Base-by-base conservation (phyloP, 2,329 filamentous ascomycete species). In the Fusarium sp. region DNA sequence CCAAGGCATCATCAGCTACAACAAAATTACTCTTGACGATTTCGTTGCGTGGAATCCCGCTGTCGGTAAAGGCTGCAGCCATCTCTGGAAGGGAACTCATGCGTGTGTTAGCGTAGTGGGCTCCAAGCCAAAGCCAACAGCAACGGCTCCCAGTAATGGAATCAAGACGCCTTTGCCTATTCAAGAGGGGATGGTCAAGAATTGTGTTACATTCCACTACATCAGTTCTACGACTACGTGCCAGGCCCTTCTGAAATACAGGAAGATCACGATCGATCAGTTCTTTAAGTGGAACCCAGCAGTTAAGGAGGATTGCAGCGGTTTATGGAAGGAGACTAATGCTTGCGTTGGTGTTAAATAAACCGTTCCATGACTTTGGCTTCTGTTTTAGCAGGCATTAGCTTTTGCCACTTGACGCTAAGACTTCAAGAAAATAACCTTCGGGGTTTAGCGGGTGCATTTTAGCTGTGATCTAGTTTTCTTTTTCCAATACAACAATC, bases 11-110 rank as follows among this genome's bases (percentile, higher is more conserved):
- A 18, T 50, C 3, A 21, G 41, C 25, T 62, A 58, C 10, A 43
- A 58, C 13, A 62, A 62, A 18, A 62, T 62, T 11, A 20, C 54
- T 1, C 32, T 62, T 10, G 20, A 40, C 13, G 43, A 62, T 6
- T 62, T 58, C 14, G 12, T 43, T 10, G 42, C 41, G 14, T 60
- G 42, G 57, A 60, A 60, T 18, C 18, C 57, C 4, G 50, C n/a
- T 7, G 34, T 58, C 5, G 40, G 41, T 25, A 34, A 51, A 3
- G 21, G 47, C 5, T 62, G 46, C 21, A 40, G 11, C 13, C 40
- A 58, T 5, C 25, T 62, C 4, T 57, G 21, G 21, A 21, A 27
- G 18, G 54, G 30, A 1, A 30, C 59, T 1, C 20, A 58, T 50
- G 59, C 59, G 3, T 62, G 54, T 27, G 59, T 45, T 23, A 13